Evolutionary conservation across 768 basidiomycete species (phyloP), one percentile per base, ranked within the genome.

Genomic region (Roridomyces roridus): DNA sequence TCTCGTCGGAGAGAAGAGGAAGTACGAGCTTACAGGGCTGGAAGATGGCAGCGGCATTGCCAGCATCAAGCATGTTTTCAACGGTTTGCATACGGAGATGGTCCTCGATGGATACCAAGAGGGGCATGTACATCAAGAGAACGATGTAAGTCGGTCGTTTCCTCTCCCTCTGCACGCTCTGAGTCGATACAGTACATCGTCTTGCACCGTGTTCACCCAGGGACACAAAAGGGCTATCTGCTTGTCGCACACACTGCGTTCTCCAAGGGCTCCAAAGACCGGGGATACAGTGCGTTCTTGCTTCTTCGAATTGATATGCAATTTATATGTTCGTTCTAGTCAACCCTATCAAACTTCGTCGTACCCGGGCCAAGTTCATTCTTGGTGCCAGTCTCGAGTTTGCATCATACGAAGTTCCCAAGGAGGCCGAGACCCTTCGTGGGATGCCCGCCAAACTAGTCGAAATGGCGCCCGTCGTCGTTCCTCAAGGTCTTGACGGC

Each of bases 101-200:
- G 83, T 92, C 4, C 75, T 93, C n/a, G 86, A 81, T 2, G 91
- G 86, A 0, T 98, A 84, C 60, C 85, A 87, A 56, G 97, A 99
- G 72, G 96, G 94, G 0, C 94, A 98, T 74, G 93, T 98, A 10
- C 96, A 96, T 67, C 94, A 98, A 70, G 97, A 98, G 70, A 94
- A 92, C 60, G 88, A 98, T 70, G 96, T 92, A 70, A 74, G 91
- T 85, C 15, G 23, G 17, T 23, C 44, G 35, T 24, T 49, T 24
- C 39, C 25, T 51, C 35, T 18, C 18, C 14, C 9, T 18, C 28
- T 52, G 18, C 24, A 20, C 29, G 31, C 1, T 4, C 21, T 48
- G 23, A 29, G 29, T 26, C 10, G 43, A 2, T 68, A 15, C 28
- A 98, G 94, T 98, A 99, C 73, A 96, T 98, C 61, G 84, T 91